A percentile compares a stretch with the other conserved stretches of the same genome.
Evolutionary conservation across 1,139 yeast species (phyloP).

Genomic region (Pneumocystis jirovecii): DNA sequence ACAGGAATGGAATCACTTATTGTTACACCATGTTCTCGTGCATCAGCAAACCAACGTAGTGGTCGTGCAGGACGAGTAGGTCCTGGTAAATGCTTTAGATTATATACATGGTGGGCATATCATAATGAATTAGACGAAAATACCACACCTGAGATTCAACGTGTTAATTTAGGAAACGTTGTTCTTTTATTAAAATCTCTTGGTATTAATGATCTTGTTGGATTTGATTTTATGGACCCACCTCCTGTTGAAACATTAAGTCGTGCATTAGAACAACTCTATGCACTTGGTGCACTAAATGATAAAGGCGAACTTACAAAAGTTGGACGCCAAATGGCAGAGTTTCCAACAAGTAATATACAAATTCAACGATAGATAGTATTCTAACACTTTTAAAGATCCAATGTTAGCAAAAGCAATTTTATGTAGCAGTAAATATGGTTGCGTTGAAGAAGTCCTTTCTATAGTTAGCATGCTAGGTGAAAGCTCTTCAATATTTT

Average conservation of each 20-base stretch:
- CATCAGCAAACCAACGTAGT: slow-evolving; percentile 69
- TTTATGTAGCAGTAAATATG: slow-evolving; percentile 43
- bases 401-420: slow-evolving; percentile 76
- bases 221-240: slow-evolving; percentile 76
- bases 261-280: slow-evolving; percentile 62
- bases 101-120: slow-evolving; percentile 57
- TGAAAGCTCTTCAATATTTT: slow-evolving; percentile 59
- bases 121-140: slow-evolving; percentile 67
- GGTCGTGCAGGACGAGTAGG: slow-evolving; percentile 85
- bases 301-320: slow-evolving; percentile 66
- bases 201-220: slow-evolving; percentile 68
- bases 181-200: slow-evolving; percentile 78
- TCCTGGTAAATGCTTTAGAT: slow-evolving; percentile 64
- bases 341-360: slow-evolving; percentile 40
- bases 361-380: background rate
- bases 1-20: slow-evolving; percentile 63
- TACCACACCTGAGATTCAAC: slow-evolving; percentile 81
- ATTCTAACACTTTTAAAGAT: slow-evolving; percentile 31
- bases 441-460: slow-evolving; percentile 50
- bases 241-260: slow-evolving; percentile 63
- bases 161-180: slow-evolving; percentile 76
- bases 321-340: slow-evolving; percentile 74
- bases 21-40: slow-evolving; percentile 64
- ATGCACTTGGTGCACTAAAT: slow-evolving; percentile 76
- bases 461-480: slow-evolving; percentile 71